phyloP scores from a whole-genome alignment of 345 rosid species.

The Melastoma malabathricum region DNA sequence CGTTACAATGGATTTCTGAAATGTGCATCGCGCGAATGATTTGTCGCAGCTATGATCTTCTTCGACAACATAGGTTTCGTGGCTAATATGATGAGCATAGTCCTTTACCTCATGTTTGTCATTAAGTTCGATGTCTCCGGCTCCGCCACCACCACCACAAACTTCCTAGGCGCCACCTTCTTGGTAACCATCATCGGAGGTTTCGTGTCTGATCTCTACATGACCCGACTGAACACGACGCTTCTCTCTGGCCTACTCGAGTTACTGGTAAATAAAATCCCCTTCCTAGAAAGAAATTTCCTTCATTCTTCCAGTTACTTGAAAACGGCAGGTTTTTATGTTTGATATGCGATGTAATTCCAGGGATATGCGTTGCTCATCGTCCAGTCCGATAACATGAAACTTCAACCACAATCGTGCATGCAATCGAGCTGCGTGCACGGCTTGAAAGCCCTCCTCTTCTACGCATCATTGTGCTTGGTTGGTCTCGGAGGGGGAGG shows the following conservation, averaged over 20 bases:
- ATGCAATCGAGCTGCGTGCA: conserved; percentile 12
- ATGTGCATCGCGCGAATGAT: not conserved
- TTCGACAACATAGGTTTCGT: conserved; percentile 23
- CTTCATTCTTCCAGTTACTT: no score
- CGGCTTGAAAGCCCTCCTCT: conserved; percentile 13
- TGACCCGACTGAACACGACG: conserved; percentile 17
- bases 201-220: conserved; percentile 16
- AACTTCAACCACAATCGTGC: conserved; percentile 16
- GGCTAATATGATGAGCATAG: conserved; percentile 20
- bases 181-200: conserved; percentile 18
- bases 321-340: no score
- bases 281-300: no score
- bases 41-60: conserved; percentile 15
- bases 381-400: conserved; percentile 15
- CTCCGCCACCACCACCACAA: conserved; percentile 20
- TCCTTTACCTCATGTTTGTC: conserved; percentile 13
- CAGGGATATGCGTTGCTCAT: conserved; percentile 17
- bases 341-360: not conserved
- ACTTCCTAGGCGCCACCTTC: conserved; percentile 18
- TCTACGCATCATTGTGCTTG: conserved; percentile 14
- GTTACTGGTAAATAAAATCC: conserved; percentile 9
- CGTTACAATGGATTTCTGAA: not conserved
- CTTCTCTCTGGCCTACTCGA: conserved; percentile 11
- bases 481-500: conserved; percentile 21
- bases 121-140: conserved; percentile 18